These are phyloP conservation scores for Calonectria pseudoreteaudii DNA, from an alignment of 2,329 filamentous ascomycete genomes.

Conservation along the genomic window DNA sequence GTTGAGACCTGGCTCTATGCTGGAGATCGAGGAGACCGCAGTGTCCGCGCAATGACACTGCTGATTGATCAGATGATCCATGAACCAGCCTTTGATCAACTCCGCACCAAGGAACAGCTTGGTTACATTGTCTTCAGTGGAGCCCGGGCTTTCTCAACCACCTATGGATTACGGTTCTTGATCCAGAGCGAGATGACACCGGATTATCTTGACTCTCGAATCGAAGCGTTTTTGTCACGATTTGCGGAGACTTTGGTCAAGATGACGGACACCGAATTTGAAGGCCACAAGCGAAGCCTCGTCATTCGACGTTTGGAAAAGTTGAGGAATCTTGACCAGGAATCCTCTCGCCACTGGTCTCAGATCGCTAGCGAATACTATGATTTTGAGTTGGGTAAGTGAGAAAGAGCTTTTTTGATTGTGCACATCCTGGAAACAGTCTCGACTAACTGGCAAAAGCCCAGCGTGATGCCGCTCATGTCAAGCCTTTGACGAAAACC, in stretches of 20 bases:
- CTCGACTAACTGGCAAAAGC: constrained; percentile 56
- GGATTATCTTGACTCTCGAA: constrained; percentile 85
- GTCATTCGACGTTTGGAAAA: constrained; percentile 91
- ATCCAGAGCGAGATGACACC: constrained; percentile 93
- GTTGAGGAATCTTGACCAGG: constrained; percentile 89
- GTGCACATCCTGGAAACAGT: neutral
- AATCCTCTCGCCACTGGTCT: constrained; percentile 84
- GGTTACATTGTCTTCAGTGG: constrained; percentile 96
- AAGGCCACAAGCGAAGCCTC: constrained; percentile 89
- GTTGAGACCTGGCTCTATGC: constrained; percentile 83
- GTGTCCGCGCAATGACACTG: constrained; percentile 79
- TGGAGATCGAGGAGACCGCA: constrained; percentile 76
- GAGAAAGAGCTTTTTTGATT: neutral
- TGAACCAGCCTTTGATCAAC: constrained; percentile 93
- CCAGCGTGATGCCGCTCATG: constrained; percentile 79
- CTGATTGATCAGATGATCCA: constrained; percentile 91
- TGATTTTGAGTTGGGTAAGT: constrained; percentile 87
- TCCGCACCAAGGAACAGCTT: constrained; percentile 96
- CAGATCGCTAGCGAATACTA: constrained; percentile 89
- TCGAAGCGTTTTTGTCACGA: constrained; percentile 82
- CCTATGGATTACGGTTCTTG: constrained; percentile 86
- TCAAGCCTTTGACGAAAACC: constrained; percentile 80
- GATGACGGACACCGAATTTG: constrained; percentile 88
- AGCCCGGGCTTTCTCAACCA: constrained; percentile 76
- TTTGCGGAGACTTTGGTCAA: constrained; percentile 75